Evolutionary conservation across 768 basidiomycete species (phyloP), one percentile per base, ranked within the genome.

Genomic region (Podaxis sp.): DNA sequence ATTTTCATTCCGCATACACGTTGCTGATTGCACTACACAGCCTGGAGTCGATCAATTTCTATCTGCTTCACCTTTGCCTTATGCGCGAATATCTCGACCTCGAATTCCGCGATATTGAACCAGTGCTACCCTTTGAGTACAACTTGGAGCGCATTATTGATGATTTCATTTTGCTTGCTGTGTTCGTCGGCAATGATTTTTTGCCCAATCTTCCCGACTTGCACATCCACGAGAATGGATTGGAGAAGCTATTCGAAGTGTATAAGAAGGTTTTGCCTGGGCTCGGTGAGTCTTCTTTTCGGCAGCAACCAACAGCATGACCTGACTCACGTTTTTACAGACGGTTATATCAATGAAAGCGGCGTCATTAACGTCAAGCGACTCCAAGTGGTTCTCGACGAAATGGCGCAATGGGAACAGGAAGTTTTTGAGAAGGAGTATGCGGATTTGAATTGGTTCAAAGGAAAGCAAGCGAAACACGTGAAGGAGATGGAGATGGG

Each of bases 151-250:
- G 93, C 39, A 82, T 99, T 74, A 96, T 99, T 71, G 96, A 99
- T 74, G 97, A 99, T 78, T 99, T 99, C 75, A 92, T 99, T 70
- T 81, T 99, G 6, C 85, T 99, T 68, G 93, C 95, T 24, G 94
- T 99, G 28, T 99, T 99, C 69, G 89, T 99, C 56, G 97, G 97
- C 36, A 99, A 99, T 72, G 96, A 98, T 77, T 99, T 99, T 76
- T 75, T 99, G 66, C 97, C 96, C 7, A 93, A 99, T 77, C 75
- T 99, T 62, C 97, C 97, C 4, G 95, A 97, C 74, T 75, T 99
- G 28, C 97, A 99, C 72, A 99, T 99, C 72, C 95, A 99, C 70
- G 94, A 97, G 76, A 97, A 98, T 71, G 97, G 94, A 15, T 73
- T 99, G 67, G 95, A 99, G 77, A 84, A 82, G 67, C 78, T 99